phyloP scores from a whole-genome alignment of 2,329 filamentous ascomycete genomes.

The Pseudopyricularia javanii region DNA sequence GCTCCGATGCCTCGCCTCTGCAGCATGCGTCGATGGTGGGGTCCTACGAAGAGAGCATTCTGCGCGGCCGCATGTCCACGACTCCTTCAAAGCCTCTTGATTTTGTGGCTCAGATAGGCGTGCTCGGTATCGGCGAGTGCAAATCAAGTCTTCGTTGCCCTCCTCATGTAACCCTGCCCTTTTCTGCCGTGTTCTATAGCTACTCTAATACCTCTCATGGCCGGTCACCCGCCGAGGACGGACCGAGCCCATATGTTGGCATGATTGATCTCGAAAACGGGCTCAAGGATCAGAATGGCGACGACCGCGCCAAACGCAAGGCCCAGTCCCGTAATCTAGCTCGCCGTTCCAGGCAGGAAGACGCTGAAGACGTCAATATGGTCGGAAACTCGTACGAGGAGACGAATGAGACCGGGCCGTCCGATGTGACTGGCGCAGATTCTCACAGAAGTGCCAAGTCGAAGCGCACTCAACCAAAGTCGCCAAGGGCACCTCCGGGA shows the following conservation, averaged over 20 bases:
- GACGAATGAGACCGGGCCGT: neutral
- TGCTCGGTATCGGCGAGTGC: slow-evolving; percentile 79
- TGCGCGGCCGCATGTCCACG: slow-evolving; percentile 92
- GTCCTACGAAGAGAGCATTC: slow-evolving; percentile 93
- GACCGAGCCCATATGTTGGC: slow-evolving; percentile 91
- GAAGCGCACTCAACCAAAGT: slow-evolving; percentile 28
- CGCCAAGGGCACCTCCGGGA: slow-evolving; percentile 54
- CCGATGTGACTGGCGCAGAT: neutral
- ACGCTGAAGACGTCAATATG: slow-evolving; percentile 6
- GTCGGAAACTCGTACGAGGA: neutral
- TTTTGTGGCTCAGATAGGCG: slow-evolving; percentile 90
- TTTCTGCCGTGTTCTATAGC: slow-evolving; percentile 93
- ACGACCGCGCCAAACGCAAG: slow-evolving; percentile 32
- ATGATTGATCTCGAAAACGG: slow-evolving; percentile 82
- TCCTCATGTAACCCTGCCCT: slow-evolving; percentile 78
- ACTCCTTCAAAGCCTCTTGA: slow-evolving; percentile 85
- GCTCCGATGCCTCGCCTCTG: slow-evolving; percentile 62
- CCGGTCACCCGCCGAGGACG: slow-evolving; percentile 54
- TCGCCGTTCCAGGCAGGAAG: neutral
- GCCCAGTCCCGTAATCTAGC: slow-evolving; percentile 26
- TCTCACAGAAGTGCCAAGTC: neutral
- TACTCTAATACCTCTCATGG: slow-evolving; percentile 60
- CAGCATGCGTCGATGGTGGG: slow-evolving; percentile 94
- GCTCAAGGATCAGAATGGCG: slow-evolving; percentile 41
- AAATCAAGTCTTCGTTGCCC: slow-evolving; percentile 77